A percentile compares a stretch with the other conserved stretches of the same genome.
Conservation (phyloP, 2,329 filamentous ascomycete genomes). For the Penicillium polonicum region DNA sequence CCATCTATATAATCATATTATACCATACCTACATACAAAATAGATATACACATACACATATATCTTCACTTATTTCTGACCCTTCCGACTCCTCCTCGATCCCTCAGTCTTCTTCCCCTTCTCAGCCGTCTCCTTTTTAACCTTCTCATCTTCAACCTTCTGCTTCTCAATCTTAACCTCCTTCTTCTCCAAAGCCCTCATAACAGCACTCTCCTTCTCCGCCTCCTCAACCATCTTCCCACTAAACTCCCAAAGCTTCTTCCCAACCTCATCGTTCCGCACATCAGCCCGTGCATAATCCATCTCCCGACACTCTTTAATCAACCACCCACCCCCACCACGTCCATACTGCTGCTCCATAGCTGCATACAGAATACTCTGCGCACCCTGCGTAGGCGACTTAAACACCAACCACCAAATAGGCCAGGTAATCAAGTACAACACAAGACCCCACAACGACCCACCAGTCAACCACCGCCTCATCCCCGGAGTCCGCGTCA, state of each 20-base stretch:
- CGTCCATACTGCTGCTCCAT: conserved; percentile 75
- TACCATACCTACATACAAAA: not conserved
- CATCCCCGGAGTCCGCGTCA: conserved; percentile 80
- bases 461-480: conserved; percentile 83
- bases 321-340: conserved; percentile 64
- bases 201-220: conserved; percentile 74
- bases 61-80: conserved; percentile 22
- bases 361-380: conserved; percentile 79
- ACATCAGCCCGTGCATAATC: conserved; percentile 71
- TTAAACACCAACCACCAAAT: conserved; percentile 88
- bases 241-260: conserved; percentile 86
- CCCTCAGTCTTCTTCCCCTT: conserved; percentile 37
- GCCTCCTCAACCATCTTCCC: conserved; percentile 77
- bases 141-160: conserved; percentile 71
- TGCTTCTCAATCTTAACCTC: conserved; percentile 33
- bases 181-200: conserved; percentile 59
- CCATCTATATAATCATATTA: conserved; percentile 7
- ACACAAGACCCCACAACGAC: conserved; percentile 71
- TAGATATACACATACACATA: not conserved
- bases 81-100: conserved; percentile 43
- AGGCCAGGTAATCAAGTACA: conserved; percentile 76
- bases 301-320: conserved; percentile 86
- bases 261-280: conserved; percentile 73
- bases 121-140: conserved; percentile 45
- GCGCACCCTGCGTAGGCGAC: conserved; percentile 76